Evolutionary conservation across 1,139 yeast genomes (phyloP).

Genomic region (Tardiomyces blankii): DNA sequence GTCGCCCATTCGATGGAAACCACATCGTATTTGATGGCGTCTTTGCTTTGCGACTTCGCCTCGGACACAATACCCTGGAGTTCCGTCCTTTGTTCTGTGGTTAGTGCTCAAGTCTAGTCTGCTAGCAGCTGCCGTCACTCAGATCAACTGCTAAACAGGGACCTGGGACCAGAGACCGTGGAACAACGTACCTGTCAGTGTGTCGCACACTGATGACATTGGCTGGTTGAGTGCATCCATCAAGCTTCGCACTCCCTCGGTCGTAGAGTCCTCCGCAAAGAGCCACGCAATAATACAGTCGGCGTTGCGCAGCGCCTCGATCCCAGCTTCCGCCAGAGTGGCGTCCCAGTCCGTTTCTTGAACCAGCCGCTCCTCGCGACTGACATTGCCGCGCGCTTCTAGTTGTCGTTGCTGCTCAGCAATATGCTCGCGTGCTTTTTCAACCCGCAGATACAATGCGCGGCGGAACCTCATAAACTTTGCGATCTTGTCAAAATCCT

Average conservation of each 20-base stretch:
- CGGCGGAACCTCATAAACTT: constrained; percentile 11
- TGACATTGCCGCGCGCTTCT: constrained; percentile 5
- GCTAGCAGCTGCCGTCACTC: too few species aligned
- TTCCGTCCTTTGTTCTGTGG: not conserved
- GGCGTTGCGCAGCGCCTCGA: constrained; percentile 13
- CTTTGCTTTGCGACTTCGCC: not conserved
- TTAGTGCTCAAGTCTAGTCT: not conserved
- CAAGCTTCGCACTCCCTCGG: not conserved
- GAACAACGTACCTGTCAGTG: not conserved
- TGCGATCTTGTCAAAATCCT: constrained; percentile 13
- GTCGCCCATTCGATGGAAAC: not conserved
- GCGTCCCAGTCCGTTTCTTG: constrained; percentile 13
- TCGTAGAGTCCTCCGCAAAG: constrained; percentile 16
- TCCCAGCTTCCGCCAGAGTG: constrained; percentile 17
- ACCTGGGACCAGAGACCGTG: too few species aligned
- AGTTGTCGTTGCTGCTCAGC: not conserved
- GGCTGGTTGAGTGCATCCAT: too few species aligned
- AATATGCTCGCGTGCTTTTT: not conserved
- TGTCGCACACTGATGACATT: not conserved
- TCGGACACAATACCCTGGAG: not conserved
- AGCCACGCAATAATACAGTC: constrained; percentile 22
- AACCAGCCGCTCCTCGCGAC: constrained; percentile 7
- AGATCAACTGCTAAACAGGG: too few species aligned
- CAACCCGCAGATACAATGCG: not conserved
- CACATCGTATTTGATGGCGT: not conserved